A percentile compares a stretch with the other conserved stretches of the same genome.
Conservation (phyloP, 148 eudicot genomes). For the Fagopyrum homotropicum region DNA sequence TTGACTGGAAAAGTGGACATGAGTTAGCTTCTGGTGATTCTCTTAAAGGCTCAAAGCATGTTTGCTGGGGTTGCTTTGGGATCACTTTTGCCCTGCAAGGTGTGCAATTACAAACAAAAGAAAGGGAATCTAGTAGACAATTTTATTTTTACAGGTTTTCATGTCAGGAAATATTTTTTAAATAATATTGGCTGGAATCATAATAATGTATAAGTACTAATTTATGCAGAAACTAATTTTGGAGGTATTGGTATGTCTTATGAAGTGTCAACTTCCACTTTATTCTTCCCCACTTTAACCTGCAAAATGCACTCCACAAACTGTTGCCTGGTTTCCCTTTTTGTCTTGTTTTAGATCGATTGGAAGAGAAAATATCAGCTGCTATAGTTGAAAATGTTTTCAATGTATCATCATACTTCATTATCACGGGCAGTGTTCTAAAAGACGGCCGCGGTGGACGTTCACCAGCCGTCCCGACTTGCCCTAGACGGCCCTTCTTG, state of each 20-base stretch:
- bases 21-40: neutral
- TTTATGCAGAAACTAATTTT: neutral
- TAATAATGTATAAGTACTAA: neutral
- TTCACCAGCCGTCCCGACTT: too few species aligned
- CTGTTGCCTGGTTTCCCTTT: neutral
- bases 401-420: neutral
- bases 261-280: slow-evolving; percentile 11
- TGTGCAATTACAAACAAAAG: slow-evolving; percentile 12
- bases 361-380: neutral
- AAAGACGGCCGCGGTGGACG: too few species aligned
- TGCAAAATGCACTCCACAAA: slow-evolving; percentile 10
- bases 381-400: neutral
- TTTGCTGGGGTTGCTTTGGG: slow-evolving; percentile 11
- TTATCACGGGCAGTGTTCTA: slow-evolving; percentile 3
- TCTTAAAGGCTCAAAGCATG: slow-evolving; percentile 8
- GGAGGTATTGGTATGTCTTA: neutral
- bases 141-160: neutral
- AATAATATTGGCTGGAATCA: neutral
- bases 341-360: neutral
- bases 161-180: neutral
- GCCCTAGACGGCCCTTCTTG: too few species aligned
- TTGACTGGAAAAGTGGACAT: slow-evolving; percentile 7
- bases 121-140: neutral
- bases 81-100: slow-evolving; percentile 12
- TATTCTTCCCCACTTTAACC: neutral